Base-by-base conservation (phyloP, 306 rosid species). In the Lathyrus aphaca region DNA sequence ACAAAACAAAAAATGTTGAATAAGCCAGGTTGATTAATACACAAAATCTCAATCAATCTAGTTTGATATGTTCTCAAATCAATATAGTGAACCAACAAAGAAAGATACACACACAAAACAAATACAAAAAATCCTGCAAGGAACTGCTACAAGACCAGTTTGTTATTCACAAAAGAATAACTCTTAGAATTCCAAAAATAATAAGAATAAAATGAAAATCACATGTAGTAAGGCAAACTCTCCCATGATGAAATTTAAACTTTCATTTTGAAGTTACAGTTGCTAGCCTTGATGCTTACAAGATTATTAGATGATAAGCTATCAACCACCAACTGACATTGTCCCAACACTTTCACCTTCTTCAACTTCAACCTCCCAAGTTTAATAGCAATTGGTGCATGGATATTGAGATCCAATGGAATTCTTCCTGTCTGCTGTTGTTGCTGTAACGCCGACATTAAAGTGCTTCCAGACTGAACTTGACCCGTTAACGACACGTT, bases 271-370 rank as follows among this genome's bases (percentile, higher is more conserved):
- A 82, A 86, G 58, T 73, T 82, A 60, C 98, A 90, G 73, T 85
- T 79, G 48, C 92, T 87, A 68, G 97, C 97, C 82, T 88, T 94
- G 67, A 90, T 90, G 79, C 84, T 90, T 66, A 87, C 63, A 40
- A 78, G 72, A 78, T 85, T 87, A 77, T 90, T 90, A 54, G 98
- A 71, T 8, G 82, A 77, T 15, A 90, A 77, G 62, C 91, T 90
- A 82, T 88, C 98, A 45, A 85, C 98, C 60, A 82, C 87, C 89
- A 94, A 71, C 73, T 74, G 53, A 70, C 98, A 93, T 29, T 65
- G 43, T 0, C 97, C 97, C 72, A 85, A 64, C 45, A 86, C 80
- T 66, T 23, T 85, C 55, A 90, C 89, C 79, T 93, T 93, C 86
- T 23, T 85, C 73, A 90, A 75, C 91, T 93, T 86, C 82, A 90